Base-by-base conservation (phyloP, 495 filamentous ascomycete genomes). In the Xylaria flabelliformis region DNA sequence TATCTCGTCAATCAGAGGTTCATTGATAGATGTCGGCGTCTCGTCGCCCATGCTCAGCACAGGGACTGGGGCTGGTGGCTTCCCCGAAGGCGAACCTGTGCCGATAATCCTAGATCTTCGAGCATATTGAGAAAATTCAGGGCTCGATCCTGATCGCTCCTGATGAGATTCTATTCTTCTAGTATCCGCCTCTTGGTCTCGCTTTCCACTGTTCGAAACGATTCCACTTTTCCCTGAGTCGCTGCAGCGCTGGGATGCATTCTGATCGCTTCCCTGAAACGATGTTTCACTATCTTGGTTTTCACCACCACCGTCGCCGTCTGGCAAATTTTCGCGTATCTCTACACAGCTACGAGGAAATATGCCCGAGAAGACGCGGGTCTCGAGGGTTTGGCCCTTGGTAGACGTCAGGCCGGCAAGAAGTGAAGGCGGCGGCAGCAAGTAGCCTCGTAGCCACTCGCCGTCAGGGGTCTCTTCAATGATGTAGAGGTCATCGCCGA, bases 21-120 rank as follows among this genome's bases (percentile, higher is more conserved):
- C 96, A 32, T 92, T 88, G 15, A 89, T 86, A 3, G 94, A 97
- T 2, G 92, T 95, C 4, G 94, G 91, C 0, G 94, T 97, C 84
- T 99, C 96, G 74, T 99, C 96, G 32, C 97, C 97, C 76, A 98
- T 93, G 79, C 97, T 97, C 48, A 99, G 86, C 93, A 97, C 95
- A 9, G 96, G 96, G 3, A 99, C 97, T 0, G 96, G 96, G 10
- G 97, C 97, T 2, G 93, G 88, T 34, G 94, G 97, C 75, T 93
- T 92, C 17, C 92, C 91, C 36, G 85, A 87, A 41, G 64, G 41
- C 44, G 56, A 64, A 44, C 64, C 50, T 3, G 66, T 34, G 29
- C 74, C 71, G 5, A 34, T 58, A 15, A 62, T 51, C n/a, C 65
- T 64, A 4, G 29, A 21, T 41, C 24, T 8, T 39, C 12, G 17